These are phyloP conservation scores for Achaetomiella virescens DNA, from an alignment of 495 filamentous ascomycete species.

Conservation along the genomic window DNA sequence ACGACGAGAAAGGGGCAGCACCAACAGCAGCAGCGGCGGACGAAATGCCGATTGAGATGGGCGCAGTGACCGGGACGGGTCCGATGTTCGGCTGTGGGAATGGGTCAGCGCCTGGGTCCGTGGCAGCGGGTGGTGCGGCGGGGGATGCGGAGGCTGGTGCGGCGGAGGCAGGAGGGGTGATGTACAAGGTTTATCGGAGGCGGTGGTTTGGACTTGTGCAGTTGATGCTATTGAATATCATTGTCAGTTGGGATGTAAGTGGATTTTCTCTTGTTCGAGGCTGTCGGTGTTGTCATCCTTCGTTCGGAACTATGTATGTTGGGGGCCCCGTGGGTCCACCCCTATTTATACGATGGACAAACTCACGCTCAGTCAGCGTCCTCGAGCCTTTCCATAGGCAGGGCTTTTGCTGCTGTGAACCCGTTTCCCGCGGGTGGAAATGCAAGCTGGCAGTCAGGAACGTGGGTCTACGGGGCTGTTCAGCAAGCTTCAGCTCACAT, in stretches of 20 bases:
- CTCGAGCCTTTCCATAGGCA: too few relatives aligned
- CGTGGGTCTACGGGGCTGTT: too few relatives aligned
- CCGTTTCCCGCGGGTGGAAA: too few relatives aligned
- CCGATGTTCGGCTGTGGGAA: neutral
- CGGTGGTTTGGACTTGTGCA: conserved; percentile 84
- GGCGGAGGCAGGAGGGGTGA: conserved; percentile 5
- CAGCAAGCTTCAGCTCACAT: neutral
- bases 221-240: conserved; percentile 81
- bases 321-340: too few relatives aligned
- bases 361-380: too few relatives aligned
- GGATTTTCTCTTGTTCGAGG: neutral
- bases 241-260: conserved; percentile 93
- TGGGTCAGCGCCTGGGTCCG: neutral
- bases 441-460: too few relatives aligned
- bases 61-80: neutral
- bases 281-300: neutral
- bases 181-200: conserved; percentile 78
- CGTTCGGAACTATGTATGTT: neutral
- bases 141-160: conserved; percentile 1
- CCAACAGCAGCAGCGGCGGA: neutral
- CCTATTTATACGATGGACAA: too few relatives aligned
- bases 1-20: neutral
- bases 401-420: too few relatives aligned
- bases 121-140: neutral
- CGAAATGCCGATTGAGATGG: conserved; percentile 18